phyloP scores from a whole-genome alignment of 176 grass and related monocot genomes.

The Rhipidocladum racemiflorum region DNA sequence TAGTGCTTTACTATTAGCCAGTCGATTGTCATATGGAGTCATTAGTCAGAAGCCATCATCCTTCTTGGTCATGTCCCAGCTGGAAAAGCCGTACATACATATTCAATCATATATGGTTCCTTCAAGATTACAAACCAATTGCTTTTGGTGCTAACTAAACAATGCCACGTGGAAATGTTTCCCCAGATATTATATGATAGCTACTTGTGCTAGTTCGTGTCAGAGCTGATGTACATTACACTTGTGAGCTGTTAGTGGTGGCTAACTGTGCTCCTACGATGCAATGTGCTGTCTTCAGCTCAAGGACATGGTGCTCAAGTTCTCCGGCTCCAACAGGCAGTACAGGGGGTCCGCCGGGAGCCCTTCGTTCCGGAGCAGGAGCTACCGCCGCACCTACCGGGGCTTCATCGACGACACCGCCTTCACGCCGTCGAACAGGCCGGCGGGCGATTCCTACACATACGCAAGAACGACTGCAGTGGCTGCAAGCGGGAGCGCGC shows the following conservation, averaged over 20 bases:
- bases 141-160: neutral
- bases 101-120: neutral
- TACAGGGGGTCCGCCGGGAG: conserved; percentile 42
- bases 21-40: neutral
- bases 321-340: conserved; percentile 77
- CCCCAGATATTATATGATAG: neutral
- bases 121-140: neutral
- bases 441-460: conserved; percentile 17
- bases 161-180: neutral
- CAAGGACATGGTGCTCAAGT: conserved; percentile 98
- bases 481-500: neutral
- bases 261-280: conserved; percentile 20
- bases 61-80: neutral
- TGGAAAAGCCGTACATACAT: neutral
- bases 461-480: conserved; percentile 9
- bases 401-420: conserved; percentile 49
- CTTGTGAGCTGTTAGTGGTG: neutral
- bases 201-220: conserved; percentile 28
- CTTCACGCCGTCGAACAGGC: conserved; percentile 9
- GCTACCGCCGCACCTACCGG: conserved; percentile 45
- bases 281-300: conserved; percentile 63
- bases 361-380: conserved; percentile 39
- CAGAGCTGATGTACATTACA: conserved; percentile 33
- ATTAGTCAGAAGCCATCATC: conserved; percentile 12
- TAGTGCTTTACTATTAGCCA: conserved; percentile 10